Evolutionary conservation across 1,139 yeast genomes (phyloP), one percentile per base, ranked within the genome.

Genomic region (Hemisphaericaspora lyxosophila): DNA sequence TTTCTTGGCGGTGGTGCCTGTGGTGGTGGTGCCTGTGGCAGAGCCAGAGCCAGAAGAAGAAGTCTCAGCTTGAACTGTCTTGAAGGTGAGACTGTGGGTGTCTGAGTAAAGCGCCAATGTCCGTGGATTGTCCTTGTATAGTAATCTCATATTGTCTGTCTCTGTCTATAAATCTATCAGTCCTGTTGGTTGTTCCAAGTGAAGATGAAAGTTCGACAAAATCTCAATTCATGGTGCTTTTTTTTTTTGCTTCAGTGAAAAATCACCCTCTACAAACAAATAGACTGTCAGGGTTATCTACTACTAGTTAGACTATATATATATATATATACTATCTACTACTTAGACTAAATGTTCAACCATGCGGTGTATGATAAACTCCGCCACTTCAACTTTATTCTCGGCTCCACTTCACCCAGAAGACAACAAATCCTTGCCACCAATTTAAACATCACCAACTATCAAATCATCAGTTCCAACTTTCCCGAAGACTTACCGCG

Each of bases 381-480:
- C 4, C 22, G 45, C 3, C 34, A 47, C 3, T 62, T 50, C 46
- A 43, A 64, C 26, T 65, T 88, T 17, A 66, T 88, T 2, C 67
- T 92, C 11, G 97, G 96, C 1, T 87, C 96, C 1, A 74, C 85
- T 2, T 89, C 97, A 0, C 94, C 95, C 1, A 71, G 97, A 44
- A 65, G 98, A 40, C 62, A 66, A 38, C 86, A 85, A 43, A 83
- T 92, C 16, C 55, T 92, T 26, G 51, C 62, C 12, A 57, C 53
- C 2, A 82, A 85, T 51, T 62, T 90, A 49, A 89, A 89, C 0
- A 62, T 90, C 35, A 22, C 14, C 4, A 26, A 36, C 3, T 60
- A 75, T 18, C 60, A 62, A 13, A 65, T 83, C 0, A 53, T 70
- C 0, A 74, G 78, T 19, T 84, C 87, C 7, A 64, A 70, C 23